Evolutionary conservation across 2,329 filamentous ascomycete species (phyloP), one percentile per base, ranked within the genome.

Genomic region (Epichloe gansuensis): DNA sequence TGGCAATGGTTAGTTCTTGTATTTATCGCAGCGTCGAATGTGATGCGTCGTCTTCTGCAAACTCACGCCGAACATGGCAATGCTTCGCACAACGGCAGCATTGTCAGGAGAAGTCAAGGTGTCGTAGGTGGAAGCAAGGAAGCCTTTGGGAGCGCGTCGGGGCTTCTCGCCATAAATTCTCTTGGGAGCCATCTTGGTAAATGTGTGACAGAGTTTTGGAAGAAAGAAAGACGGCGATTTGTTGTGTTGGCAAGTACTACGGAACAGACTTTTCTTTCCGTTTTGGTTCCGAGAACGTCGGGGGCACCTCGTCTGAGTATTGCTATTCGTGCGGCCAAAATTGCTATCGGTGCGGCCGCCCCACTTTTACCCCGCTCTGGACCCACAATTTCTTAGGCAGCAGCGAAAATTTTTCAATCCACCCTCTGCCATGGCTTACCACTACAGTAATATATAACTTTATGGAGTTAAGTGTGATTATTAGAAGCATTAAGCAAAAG

Each of bases 21-120:
- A 11, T 34, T 34, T 38, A 21, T 35, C 21, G 17, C 8, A 31
- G 11, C 21, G 41, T 35, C 41, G 13, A 48, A 34, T 7, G 15
- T 2, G 21, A 52, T 28, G 31, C 34, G 4, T 17, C 34, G 2
- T 17, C n/a, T 37, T 34, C 45, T 31, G 28, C 44, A 42, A 45
- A 73, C 82, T 65, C 75, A 87, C 83, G 52, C 82, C 82, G 63
- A 87, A 87, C 61, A 86, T 67, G 57, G 79, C 74, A 59, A 87
- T 70, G 64, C 83, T 86, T 61, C 80, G 77, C 55, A 87, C 83
- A 53, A 86, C 77, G 53, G 81, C 77, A 48, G 81, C 76, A 68
- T 88, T 87, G 64, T 88, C 84, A 37, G 83, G 68, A 31, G 78
- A 77, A 52, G 81, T 86, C 62, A 86, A 63, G 58, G 80, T 73